Evolutionary conservation across 2,329 filamentous ascomycete genomes (phyloP), one percentile per base, ranked within the genome.

Genomic region (Escovopsis weberi): DNA sequence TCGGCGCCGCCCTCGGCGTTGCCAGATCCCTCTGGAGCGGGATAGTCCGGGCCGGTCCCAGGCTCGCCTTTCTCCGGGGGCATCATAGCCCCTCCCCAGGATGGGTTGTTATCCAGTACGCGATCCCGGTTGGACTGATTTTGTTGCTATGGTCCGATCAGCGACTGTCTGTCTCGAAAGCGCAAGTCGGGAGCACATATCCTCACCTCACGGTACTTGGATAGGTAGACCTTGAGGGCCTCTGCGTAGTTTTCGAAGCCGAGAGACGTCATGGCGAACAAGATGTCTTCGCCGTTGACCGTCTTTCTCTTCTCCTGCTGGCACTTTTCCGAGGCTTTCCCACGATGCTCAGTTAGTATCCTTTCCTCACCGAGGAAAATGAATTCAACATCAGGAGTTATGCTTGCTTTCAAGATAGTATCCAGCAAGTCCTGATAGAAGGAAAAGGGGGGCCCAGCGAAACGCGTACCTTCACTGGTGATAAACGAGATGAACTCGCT

Each of bases 401-500:
- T 18, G 10, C 7, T 15, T 36, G 34, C 34, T 36, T 36, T 15
- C 7, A 34, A 15, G 15, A 15, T 6, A 23, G 6, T 23, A 4
- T 23, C 23, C 23, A 23, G 23, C 23, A 23, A 23, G 6, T 23
- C 18, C 12, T 37, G 18, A 11, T 19, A 4, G 4, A 19, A 4
- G 34, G n/a, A 15, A 23, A 10, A 19, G 18, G 6, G 10, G n/a
- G 34, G 15, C 4, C 15, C 33, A 15, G 30, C 40, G 68, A 32
- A 15, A 32, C 40, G 68, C 82, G 59, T 63, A 94, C 91, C 91
- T 74, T 98, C 91, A 63, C 89, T 96, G 33, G 91, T 98, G 60
- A 98, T 96, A 72, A 98, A 98, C 6, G 86, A 94, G 69, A 98
- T 98, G 65, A 98, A 98, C 67, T 98, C 91, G 78, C 88, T 95